Conservation (phyloP, 1,284 basidiomycete species). For the Puccinia polysora region DNA sequence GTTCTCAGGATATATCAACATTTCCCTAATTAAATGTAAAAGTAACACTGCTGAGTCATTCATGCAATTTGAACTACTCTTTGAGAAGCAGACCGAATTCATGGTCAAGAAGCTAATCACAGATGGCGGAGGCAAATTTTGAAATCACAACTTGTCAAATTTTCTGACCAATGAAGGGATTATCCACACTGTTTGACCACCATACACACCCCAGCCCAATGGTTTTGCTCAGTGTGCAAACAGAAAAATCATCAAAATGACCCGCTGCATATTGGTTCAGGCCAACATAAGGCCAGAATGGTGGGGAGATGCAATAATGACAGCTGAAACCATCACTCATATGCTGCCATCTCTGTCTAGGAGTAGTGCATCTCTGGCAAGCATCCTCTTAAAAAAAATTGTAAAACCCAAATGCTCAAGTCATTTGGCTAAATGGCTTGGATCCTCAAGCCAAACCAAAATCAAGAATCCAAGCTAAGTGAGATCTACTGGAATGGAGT, state of each 20-base stretch:
- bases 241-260: constrained; percentile 49
- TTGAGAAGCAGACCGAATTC: not conserved
- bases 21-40: not conserved
- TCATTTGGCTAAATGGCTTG: not conserved
- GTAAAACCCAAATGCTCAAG: not conserved
- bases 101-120: not conserved
- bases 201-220: constrained; percentile 54
- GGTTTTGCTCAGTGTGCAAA: constrained; percentile 50
- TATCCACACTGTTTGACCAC: constrained; percentile 49
- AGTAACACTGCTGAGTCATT: not conserved
- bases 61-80: not conserved
- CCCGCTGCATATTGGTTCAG: constrained; percentile 49
- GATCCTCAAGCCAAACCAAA: not conserved
- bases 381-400: not conserved
- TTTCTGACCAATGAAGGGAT: not conserved
- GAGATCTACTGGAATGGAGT: not conserved
- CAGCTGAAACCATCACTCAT: constrained; percentile 36
- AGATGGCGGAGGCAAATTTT: not conserved
- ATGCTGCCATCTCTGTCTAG: not conserved
- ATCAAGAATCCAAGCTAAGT: not conserved
- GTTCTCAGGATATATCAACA: not conserved
- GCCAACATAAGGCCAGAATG: constrained; percentile 49
- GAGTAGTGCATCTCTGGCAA: not conserved
- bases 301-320: constrained; percentile 53
- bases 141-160: not conserved